Base-by-base conservation (phyloP, 805 yeast species). In the Wickerhamomyces subpelliculosus region DNA sequence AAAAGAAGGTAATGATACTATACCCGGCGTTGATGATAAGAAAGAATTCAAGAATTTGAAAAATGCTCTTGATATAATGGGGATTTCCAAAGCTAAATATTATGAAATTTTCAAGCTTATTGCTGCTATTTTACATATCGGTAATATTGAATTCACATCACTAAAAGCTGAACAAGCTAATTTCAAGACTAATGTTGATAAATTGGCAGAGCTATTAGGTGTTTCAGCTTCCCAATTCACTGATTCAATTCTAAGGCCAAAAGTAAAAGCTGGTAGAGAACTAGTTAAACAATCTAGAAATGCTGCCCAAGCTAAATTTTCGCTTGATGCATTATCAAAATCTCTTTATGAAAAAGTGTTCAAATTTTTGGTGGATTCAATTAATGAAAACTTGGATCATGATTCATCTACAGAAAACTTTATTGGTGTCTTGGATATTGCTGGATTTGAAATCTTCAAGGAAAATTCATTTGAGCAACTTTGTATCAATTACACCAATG, bases 401-500 rank as follows among this genome's bases (percentile, higher is more conserved):
- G 62, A 66, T 8, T 59, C 65, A 4, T 52, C 57, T 38, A 60
- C 68, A 4, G 60, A 64, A 18, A 70, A 76, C 38, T 90, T 81
- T 48, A 93, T 93, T 53, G 98, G 99, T 45, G 95, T 93, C 17
- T 70, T 93, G 51, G 99, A 93, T 78, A 93, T 93, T 51, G 95
- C 95, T 43, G 98, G 98, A 10, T 93, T 93, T 59, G 98, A 93
- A 64, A 96, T 93, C 55, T 93, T 93, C 60, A 84, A 85, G 48
- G 77, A 77, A 49, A 93, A 93, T 62, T 89, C 97, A 2, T 93
- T 93, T 54, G 98, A 93, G 62, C 98, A 93, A 61, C 80, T 93
- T 55, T 90, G 98, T 63, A 90, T 90, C 62, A 90, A 90, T 58
- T 93, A 89, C 60, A 96, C 97, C 34, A 90, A 90, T 62, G 98